Evolutionary conservation across 2,329 filamentous ascomycete genomes (phyloP).

Genomic region (Pseudohalonectria lignicola): DNA sequence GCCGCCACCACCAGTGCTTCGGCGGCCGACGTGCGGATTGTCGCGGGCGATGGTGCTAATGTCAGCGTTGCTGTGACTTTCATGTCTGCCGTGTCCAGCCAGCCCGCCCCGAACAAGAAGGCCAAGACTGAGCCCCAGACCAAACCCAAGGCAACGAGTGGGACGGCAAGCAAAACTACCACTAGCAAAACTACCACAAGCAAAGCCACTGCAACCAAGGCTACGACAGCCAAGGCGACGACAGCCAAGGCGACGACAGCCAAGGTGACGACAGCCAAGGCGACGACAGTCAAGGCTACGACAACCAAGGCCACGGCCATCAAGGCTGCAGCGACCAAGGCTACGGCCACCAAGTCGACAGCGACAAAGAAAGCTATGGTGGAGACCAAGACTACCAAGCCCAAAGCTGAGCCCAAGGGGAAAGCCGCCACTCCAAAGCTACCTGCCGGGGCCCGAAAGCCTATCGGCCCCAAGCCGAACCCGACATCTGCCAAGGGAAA

Average conservation of each 20-base stretch:
- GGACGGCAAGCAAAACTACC: no score
- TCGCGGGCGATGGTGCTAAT: background rate
- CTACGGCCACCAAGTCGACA: background rate
- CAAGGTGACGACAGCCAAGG: background rate
- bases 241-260: background rate
- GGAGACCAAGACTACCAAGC: no score
- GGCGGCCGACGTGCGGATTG: background rate
- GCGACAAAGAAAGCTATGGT: no score
- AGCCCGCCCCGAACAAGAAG: background rate
- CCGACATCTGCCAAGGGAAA: no score
- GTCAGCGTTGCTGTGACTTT: background rate
- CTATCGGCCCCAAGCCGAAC: no score
- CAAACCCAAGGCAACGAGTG: background rate
- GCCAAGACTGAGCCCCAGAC: background rate
- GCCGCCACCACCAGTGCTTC: background rate
- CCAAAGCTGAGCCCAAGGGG: no score
- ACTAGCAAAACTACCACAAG: no score
- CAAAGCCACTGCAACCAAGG: no score
- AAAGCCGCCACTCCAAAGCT: no score
- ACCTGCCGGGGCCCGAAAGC: no score
- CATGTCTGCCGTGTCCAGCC: background rate
- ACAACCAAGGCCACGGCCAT: background rate
- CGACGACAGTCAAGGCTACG: background rate
- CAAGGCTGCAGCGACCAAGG: background rate
- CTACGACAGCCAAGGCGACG: background rate